Evolutionary conservation across 441 rosid species (phyloP), one percentile per base, ranked within the genome.

Genomic region (Jatropha multifida): DNA sequence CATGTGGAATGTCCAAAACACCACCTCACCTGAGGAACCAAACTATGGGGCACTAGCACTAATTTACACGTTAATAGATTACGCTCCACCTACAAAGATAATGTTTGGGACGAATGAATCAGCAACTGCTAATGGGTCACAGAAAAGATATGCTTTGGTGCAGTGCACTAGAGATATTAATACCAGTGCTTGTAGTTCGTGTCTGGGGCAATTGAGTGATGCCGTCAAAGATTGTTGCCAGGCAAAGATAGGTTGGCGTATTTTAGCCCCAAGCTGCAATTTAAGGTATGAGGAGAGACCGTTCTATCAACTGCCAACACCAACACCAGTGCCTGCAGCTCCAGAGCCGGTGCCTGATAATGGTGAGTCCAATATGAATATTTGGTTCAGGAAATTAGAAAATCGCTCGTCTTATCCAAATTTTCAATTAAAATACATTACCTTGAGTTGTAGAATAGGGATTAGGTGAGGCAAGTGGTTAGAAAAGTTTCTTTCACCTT

Each of bases 141-240:
- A 11, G 58, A 42, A n/a, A 0, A 75, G 82, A 59, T 84, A 76
- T 61, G 86, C 77, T 40, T 15, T 84, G 63, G 74, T 26, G 7
- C 88, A 84, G 77, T 84, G 89, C 46, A 80, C 74, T 8, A 81
- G 83, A 54, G 87, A 83, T 74, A 44, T 85, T 38, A 68, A 48
- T 32, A 49, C 60, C 0, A 51, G 65, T 11, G 18, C 20, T 11
- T 87, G 87, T 56, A 15, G 2, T 3, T 27, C 72, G 3, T 87
- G 90, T 78, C 75, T 84, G 81, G 49, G 1, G 0, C 0, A 7
- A 8, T 18, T 78, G 65, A 46, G 54, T 0, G 7, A 0, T 81
- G 86, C 69, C 81, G 83, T 78, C 58, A 65, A 74, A 14, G 15
- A 1, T 32, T 32, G 32, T 32, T 32, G 32, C 32, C 32, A 32